Conservation (phyloP, 345 rosid genomes). For the Barbarea vulgaris region DNA sequence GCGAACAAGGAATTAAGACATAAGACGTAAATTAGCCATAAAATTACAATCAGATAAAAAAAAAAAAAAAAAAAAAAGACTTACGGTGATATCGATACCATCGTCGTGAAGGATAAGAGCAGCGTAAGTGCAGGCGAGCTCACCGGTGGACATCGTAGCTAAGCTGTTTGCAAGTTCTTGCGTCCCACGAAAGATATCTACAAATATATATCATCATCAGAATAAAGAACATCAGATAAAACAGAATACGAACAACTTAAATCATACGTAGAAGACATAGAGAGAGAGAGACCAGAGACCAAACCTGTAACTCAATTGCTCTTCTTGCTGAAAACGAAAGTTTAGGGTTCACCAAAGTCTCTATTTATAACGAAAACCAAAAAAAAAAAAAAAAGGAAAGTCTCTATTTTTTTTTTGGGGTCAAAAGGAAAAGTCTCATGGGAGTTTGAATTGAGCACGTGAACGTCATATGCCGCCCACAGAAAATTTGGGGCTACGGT, state of each 20-base stretch:
- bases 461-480: background rate
- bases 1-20: background rate
- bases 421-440: too few relatives aligned
- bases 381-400: too few relatives aligned
- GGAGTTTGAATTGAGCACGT: constrained; percentile 1
- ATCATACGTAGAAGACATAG: background rate
- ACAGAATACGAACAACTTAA: background rate
- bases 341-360: background rate
- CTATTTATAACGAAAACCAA: background rate
- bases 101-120: constrained; percentile 61
- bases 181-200: background rate
- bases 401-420: background rate
- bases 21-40: background rate
- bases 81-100: constrained; percentile 63
- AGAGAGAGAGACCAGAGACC: background rate
- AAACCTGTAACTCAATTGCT: background rate
- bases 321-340: background rate
- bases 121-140: constrained; percentile 73
- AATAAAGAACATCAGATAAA: background rate
- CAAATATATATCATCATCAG: background rate
- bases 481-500: background rate
- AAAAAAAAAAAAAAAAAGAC: background rate
- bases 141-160: constrained; percentile 49
- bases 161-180: background rate
- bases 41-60: too few relatives aligned